A percentile compares a stretch with the other conserved stretches of the same genome.
Evolutionary conservation across 2,329 filamentous ascomycete genomes (phyloP).

Genomic region (Eutypella sp.): DNA sequence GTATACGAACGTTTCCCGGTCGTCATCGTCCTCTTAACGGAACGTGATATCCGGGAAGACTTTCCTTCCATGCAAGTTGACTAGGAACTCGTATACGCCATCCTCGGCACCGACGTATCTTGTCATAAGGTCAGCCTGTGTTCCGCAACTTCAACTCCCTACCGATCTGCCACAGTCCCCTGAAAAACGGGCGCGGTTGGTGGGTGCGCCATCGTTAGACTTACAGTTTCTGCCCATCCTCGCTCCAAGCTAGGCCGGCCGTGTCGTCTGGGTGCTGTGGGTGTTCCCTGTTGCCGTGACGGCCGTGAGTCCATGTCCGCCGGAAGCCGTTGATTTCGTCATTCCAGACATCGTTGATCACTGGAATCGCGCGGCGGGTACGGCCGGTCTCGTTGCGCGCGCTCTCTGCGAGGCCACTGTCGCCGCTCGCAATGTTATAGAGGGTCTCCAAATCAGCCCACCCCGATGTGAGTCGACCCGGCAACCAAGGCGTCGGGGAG

Average conservation of each 20-base stretch:
- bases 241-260: conserved; percentile 57
- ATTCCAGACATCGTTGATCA: conserved; percentile 27
- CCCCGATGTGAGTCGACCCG: conserved; percentile 23
- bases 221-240: conserved; percentile 56
- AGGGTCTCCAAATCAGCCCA: conserved; percentile 40
- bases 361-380: conserved; percentile 23
- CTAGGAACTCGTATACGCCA: conserved; percentile 69
- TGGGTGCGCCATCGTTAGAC: too few species aligned
- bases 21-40: conserved; percentile 42
- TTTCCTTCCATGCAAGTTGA: conserved; percentile 60
- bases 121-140: conserved; percentile 7
- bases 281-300: conserved; percentile 29
- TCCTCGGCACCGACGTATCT: conserved; percentile 64
- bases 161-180: neutral
- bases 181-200: neutral
- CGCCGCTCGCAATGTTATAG: conserved; percentile 30
- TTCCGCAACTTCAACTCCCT: neutral
- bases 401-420: conserved; percentile 19
- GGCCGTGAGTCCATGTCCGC: conserved; percentile 21
- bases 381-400: conserved; percentile 22
- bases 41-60: conserved; percentile 50
- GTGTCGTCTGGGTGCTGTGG: conserved; percentile 51
- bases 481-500: conserved; percentile 19
- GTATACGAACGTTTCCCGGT: too few species aligned
- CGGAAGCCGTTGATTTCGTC: conserved; percentile 22